Conservation (phyloP, 805 yeast species). For the Clavispora fructus region DNA sequence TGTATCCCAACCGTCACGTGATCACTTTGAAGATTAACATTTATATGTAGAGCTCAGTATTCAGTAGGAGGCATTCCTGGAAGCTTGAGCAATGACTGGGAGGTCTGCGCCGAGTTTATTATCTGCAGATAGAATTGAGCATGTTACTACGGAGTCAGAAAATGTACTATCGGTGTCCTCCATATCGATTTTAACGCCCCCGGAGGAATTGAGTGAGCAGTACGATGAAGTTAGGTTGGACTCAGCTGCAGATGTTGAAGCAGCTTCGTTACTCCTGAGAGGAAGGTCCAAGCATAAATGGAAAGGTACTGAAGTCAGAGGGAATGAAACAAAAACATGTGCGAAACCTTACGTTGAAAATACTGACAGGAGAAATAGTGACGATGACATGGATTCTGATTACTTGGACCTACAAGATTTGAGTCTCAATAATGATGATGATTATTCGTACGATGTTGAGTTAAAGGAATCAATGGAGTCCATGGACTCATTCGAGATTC, state of each 20-base stretch:
- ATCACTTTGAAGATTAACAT: neutral
- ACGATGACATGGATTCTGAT: neutral
- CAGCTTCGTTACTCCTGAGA: too few relatives aligned
- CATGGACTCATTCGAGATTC: constrained; percentile 11
- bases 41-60: neutral
- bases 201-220: too few relatives aligned
- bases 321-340: neutral
- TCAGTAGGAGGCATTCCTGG: neutral
- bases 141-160: too few relatives aligned
- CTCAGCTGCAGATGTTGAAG: too few relatives aligned
- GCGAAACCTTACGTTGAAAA: neutral
- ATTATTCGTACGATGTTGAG: neutral
- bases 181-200: too few relatives aligned
- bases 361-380: neutral
- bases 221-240: too few relatives aligned
- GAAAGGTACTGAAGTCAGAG: neutral
- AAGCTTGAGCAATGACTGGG: neutral
- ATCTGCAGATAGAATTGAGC: neutral
- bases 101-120: neutral
- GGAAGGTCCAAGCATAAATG: neutral
- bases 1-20: neutral
- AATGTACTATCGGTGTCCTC: too few relatives aligned
- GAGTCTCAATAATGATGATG: neutral
- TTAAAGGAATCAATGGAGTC: constrained; percentile 4
- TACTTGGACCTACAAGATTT: neutral